These are phyloP conservation scores for Penicillium expansum DNA, from an alignment of 2,329 filamentous ascomycete genomes.

Conservation along the genomic window DNA sequence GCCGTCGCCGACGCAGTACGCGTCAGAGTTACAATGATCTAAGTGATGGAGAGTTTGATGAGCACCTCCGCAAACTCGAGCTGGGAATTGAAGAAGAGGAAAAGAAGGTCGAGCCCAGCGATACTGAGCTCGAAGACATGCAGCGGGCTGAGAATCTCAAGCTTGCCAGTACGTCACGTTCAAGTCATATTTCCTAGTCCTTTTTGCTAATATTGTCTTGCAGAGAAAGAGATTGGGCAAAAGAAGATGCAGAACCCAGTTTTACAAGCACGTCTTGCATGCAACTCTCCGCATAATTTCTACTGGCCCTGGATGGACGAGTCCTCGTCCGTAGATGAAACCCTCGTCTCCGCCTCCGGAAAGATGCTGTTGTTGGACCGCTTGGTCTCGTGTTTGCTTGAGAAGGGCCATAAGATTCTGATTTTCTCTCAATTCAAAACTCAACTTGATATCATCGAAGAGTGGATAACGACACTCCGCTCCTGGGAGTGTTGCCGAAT, in stretches of 20 bases:
- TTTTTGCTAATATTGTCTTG: conserved; percentile 29
- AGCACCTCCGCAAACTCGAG: conserved; percentile 54
- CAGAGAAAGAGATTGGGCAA: conserved; percentile 76
- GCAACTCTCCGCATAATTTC: conserved; percentile 94
- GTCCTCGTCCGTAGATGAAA: conserved; percentile 67
- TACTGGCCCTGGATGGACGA: conserved; percentile 81
- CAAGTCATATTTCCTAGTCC: neutral
- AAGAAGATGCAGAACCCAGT: conserved; percentile 94
- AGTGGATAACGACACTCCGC: conserved; percentile 77
- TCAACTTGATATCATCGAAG: conserved; percentile 84
- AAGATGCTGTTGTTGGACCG: conserved; percentile 95
- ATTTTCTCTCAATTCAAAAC: conserved; percentile 97
- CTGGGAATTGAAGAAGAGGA: conserved; percentile 61
- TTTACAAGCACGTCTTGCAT: conserved; percentile 86
- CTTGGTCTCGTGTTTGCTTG: conserved; percentile 72
- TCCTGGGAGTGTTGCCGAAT: conserved; percentile 83
- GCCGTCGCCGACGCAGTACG: conserved; percentile 50
- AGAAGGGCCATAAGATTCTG: conserved; percentile 78
- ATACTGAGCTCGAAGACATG: conserved; percentile 58
- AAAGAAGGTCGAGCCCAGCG: conserved; percentile 49
- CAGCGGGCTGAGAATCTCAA: conserved; percentile 67
- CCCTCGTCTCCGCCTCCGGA: conserved; percentile 79
- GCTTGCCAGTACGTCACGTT: conserved; percentile 63
- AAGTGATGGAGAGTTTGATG: conserved; percentile 81
- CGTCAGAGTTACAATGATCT: conserved; percentile 64